Evolutionary conservation across 108 stramenopile genomes (phyloP), one percentile per base, ranked within the genome.

Genomic region (Schizochytrium sp.): DNA sequence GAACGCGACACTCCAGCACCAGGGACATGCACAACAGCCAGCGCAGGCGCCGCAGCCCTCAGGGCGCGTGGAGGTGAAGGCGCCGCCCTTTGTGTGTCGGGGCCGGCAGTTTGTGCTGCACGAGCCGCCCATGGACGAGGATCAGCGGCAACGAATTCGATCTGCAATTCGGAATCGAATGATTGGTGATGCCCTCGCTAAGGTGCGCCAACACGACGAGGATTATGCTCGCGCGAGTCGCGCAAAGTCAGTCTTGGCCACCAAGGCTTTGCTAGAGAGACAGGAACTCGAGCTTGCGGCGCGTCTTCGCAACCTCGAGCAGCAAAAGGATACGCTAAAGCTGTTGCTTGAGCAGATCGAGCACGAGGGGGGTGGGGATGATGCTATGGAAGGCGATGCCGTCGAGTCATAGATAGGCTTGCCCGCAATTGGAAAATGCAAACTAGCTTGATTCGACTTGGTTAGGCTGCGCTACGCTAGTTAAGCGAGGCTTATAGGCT

Each of bases 71-170:
- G 76, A 83, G n/a, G 48, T 83, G 6, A 83, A 83, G 76, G 19
- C 76, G 76, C 76, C 76, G 48, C 76, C 76, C 23, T 83, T 83
- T 23, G 76, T 53, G 51, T 83, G 76, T 45, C 45, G 76, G 10
- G 76, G 76, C 19, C 12, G 76, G 48, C 76, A 83, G 76, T 83
- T 83, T 23, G 48, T 53, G 45, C 76, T 83, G 76, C 76, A 53
- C 45, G 76, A 53, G 48, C 48, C 48, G 25, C 5, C 12, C 25
- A 12, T 83, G 19, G 76, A 83, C 51, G 76, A 47, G n/a, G 76
- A 12, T 43, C 19, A 34, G 10, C 12, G 76, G 28, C 23, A 21
- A 16, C 45, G 12, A 16, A 53, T 83, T 23, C 45, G 51, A 12
- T 12, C 18, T 18, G 23, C 23, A 12, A 83, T 83, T 23, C 76